These are phyloP conservation scores for Talaromyces sp. DNA, from an alignment of 2,329 filamentous ascomycete genomes.

Conservation along the genomic window DNA sequence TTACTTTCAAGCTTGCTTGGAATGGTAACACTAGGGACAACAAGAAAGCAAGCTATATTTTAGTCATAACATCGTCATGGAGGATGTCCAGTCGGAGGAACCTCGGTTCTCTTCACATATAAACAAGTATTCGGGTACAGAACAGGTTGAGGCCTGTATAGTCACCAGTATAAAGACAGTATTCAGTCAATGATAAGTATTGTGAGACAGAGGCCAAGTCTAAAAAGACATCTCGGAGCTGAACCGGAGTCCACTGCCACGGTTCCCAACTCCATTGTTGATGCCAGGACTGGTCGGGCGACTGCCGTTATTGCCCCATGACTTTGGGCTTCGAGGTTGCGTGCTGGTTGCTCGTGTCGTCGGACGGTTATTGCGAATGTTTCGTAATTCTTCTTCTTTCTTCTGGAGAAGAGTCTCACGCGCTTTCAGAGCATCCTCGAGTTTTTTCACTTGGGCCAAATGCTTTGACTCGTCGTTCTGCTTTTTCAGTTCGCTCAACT, in stretches of 20 bases:
- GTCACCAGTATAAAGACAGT: not conserved
- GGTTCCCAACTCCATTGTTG: slow-evolving; percentile 28
- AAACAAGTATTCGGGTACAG: not conserved
- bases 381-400: slow-evolving; percentile 45
- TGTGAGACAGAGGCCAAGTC: not conserved
- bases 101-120: not conserved
- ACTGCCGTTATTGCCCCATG: slow-evolving; percentile 31
- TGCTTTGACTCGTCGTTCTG: slow-evolving; percentile 34
- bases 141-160: not conserved
- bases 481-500: slow-evolving; percentile 38
- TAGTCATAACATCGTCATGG: not conserved
- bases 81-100: not conserved
- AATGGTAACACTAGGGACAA: not conserved
- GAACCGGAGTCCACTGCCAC: slow-evolving; percentile 38
- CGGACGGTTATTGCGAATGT: slow-evolving; percentile 43
- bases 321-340: slow-evolving; percentile 41
- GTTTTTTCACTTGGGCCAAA: slow-evolving; percentile 35
- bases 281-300: slow-evolving; percentile 42
- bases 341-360: slow-evolving; percentile 43
- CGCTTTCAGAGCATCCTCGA: slow-evolving; percentile 34
- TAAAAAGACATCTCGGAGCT: slow-evolving; percentile 36
- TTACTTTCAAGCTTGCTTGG: not conserved
- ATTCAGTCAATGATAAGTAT: not conserved
- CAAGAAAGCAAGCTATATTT: not conserved
- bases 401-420: slow-evolving; percentile 40